These are phyloP conservation scores for Breviolum minutum DNA, from an alignment of 73 alveolate genomes.

Conservation along the genomic window DNA sequence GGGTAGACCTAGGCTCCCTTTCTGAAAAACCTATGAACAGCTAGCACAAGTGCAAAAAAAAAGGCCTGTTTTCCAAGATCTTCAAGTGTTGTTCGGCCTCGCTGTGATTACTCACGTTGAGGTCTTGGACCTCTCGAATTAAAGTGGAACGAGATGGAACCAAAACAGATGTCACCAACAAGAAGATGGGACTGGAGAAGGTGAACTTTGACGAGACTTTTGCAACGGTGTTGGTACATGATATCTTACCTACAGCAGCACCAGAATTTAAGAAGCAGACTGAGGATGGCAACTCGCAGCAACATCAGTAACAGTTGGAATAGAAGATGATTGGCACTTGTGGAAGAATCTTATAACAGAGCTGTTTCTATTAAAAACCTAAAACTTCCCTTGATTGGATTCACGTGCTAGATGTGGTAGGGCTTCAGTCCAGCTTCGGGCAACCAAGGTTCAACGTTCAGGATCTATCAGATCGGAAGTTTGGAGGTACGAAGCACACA, in stretches of 20 bases:
- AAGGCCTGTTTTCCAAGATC: too few species aligned
- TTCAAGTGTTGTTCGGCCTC: too few species aligned
- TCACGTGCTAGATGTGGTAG: too few species aligned
- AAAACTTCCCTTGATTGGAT: too few species aligned
- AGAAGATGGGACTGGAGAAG: conserved; percentile 29
- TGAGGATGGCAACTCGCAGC: conserved; percentile 28
- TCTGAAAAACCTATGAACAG: too few species aligned
- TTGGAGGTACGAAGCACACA: conserved; percentile 53
- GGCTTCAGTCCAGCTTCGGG: background rate
- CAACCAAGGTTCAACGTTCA: conserved; percentile 39
- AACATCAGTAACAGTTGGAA: background rate
- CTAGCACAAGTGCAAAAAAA: too few species aligned
- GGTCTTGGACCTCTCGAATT: conserved; percentile 83
- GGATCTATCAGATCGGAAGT: conserved; percentile 47
- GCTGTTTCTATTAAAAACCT: too few species aligned
- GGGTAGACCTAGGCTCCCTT: too few species aligned
- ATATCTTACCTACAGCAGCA: conserved; percentile 74
- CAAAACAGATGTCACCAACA: conserved; percentile 35
- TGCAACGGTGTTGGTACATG: conserved; percentile 20
- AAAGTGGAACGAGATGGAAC: conserved; percentile 65
- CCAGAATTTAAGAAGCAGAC: conserved; percentile 74
- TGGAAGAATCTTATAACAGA: too few species aligned
- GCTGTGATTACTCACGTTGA: background rate
- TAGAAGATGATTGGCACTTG: background rate
- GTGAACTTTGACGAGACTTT: conserved; percentile 61